Evolutionary conservation across 75 land plant species (phyloP), one percentile per base, ranked within the genome.

Genomic region (Isoetes taiwanensis): DNA sequence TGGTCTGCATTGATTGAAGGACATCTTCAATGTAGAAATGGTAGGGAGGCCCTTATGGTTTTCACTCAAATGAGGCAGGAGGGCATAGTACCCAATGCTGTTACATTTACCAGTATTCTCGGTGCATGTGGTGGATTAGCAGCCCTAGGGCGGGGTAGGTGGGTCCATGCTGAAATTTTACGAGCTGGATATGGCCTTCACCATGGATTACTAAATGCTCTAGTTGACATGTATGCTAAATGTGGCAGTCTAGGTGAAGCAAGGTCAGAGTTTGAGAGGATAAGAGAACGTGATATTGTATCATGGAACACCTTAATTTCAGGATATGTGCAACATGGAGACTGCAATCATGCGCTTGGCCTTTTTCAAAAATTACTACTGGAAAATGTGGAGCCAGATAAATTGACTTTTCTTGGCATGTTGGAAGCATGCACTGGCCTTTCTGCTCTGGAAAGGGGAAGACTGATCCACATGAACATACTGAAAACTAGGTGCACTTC

Each of bases 261-360:
- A 0, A 26, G 56, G 5, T 21, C 19, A 3, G 64, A 43, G 2
- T 74, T 74, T 56, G 46, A 56, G 21, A 5, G 26, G 35, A 68
- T 68, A 63, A n/a, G 31, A 16, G 43, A 60, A 2, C 64, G 64
- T 16, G 68, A 59, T 34, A 55, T 64, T 0, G 77, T 69, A 5
- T 64, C 72, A 9, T 74, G 77, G 76, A 68, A 70, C 32, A 67
- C 71, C 2, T 29, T 74, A 1, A 4, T 64, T 21, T 30, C 30
- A 1, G 76, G 61, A 10, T 67, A 67, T 34, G 61, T 60, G 31
- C 46, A 67, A 16, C 21, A 17, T 27, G 71, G 63, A 0, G 28
- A 52, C n/a, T 21, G 57, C 20, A 63, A 74, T 16, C 66, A 63
- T 40, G 71, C 76, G 2, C 11, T 32, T 9, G 1, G 12, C 14